Percentiles rank a stretch among this genome's conserved stretches.
Evolutionary conservation across 2,329 filamentous ascomycete species (phyloP).

Genomic region (Pseudocercospora fuligena): DNA sequence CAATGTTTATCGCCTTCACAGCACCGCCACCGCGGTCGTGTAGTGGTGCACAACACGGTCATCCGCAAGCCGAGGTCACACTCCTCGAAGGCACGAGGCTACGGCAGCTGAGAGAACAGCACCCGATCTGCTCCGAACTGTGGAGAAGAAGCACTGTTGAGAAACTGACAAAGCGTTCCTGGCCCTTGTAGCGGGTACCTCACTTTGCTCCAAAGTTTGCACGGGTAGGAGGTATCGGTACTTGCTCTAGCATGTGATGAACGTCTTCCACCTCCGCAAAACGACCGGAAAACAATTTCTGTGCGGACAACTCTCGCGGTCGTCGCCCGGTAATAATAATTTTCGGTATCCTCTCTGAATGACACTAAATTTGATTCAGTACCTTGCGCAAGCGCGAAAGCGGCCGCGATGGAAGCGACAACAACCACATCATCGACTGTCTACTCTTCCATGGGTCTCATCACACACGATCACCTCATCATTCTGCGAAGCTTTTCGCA

Average conservation of each 20-base stretch:
- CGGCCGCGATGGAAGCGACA: not conserved
- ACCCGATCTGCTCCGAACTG: not conserved
- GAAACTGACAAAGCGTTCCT: not conserved
- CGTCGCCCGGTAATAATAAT: no score
- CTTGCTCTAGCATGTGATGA: conserved; percentile 1
- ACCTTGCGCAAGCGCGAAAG: not conserved
- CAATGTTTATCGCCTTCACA: not conserved
- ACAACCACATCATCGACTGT: not conserved
- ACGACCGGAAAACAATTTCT: not conserved
- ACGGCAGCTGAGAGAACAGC: not conserved
- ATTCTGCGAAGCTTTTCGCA: not conserved
- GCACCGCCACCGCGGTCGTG: not conserved
- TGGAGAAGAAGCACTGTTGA: conserved; percentile 7
- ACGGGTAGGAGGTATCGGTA: not conserved
- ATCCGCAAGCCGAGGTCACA: conserved; percentile 1
- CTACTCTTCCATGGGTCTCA: not conserved
- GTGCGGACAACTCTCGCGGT: not conserved
- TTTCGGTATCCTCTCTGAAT: not conserved
- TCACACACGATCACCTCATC: not conserved
- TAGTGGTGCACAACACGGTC: not conserved
- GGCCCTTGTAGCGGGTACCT: not conserved
- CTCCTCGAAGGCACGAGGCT: not conserved
- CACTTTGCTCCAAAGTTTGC: not conserved
- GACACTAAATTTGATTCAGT: not conserved
- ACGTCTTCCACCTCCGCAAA: not conserved